Percentiles rank a stretch among this genome's conserved stretches.
These are phyloP conservation scores for Tricholoma matsutake DNA, from an alignment of 768 basidiomycete genomes.

Conservation along the genomic window DNA sequence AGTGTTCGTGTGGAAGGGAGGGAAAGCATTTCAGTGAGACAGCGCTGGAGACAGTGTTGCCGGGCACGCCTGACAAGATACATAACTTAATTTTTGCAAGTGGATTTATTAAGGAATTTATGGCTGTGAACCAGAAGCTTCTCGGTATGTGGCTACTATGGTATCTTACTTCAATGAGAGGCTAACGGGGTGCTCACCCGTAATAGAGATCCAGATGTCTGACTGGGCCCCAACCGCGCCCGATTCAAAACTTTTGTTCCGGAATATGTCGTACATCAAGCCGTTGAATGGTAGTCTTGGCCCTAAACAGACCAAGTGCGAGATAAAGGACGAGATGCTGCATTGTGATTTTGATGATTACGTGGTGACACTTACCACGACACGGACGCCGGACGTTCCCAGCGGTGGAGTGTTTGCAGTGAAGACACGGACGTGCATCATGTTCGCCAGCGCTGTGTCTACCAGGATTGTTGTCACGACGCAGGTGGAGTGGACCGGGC, in stretches of 20 bases:
- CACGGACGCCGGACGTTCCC: constrained; percentile 91
- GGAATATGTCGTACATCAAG: constrained; percentile 97
- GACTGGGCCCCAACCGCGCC: constrained; percentile 81
- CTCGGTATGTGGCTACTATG: constrained; percentile 52
- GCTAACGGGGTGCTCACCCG: not conserved
- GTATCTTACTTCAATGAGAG: not conserved
- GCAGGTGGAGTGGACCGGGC: constrained; percentile 92
- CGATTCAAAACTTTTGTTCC: constrained; percentile 66
- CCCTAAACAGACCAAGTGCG: constrained; percentile 94
- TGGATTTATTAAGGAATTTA: constrained; percentile 93
- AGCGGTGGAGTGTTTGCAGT: constrained; percentile 91
- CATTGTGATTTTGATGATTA: constrained; percentile 83
- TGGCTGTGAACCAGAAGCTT: constrained; percentile 85
- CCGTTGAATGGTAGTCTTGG: constrained; percentile 85
- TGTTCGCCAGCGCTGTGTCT: constrained; percentile 81
- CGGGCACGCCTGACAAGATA: constrained; percentile 92
- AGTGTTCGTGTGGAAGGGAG: constrained; percentile 70
- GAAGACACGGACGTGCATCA: constrained; percentile 92
- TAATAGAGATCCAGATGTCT: constrained; percentile 88
- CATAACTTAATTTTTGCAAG: constrained; percentile 96
- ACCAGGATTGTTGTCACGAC: constrained; percentile 85
- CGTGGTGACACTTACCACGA: constrained; percentile 82
- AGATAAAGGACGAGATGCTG: constrained; percentile 83
- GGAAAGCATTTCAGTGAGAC: constrained; percentile 69
- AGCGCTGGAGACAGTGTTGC: constrained; percentile 75